Conservation (phyloP, 1,284 basidiomycete species). For the Leccinum fallax region DNA sequence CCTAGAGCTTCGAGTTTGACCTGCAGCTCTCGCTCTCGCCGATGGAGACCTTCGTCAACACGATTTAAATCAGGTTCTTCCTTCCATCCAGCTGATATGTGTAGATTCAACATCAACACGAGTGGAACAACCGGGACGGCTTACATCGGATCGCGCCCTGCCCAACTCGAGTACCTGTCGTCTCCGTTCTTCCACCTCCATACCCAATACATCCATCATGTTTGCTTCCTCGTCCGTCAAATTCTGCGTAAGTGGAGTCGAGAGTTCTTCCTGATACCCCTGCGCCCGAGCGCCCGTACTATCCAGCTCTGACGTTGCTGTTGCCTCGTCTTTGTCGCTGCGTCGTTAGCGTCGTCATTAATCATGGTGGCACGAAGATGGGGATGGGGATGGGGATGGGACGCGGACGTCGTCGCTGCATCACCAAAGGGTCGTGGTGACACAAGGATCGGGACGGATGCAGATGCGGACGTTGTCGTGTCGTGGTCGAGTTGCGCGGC, state of each 20-base stretch:
- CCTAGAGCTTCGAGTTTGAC: constrained; percentile 76
- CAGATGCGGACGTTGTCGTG: no score
- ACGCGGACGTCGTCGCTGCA: no score
- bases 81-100: constrained; percentile 67
- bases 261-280: constrained; percentile 74
- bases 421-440: no score
- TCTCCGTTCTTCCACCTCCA: constrained; percentile 76
- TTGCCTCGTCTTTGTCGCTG: no score
- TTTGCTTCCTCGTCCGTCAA: constrained; percentile 76
- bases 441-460: no score
- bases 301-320: constrained; percentile 49
- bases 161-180: constrained; percentile 70
- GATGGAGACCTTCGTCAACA: constrained; percentile 86
- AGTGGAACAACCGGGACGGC: constrained; percentile 24
- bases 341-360: no score
- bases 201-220: constrained; percentile 70
- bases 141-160: constrained; percentile 72
- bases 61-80: constrained; percentile 87
- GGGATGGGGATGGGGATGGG: no score
- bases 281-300: constrained; percentile 59
- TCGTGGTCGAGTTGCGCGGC: no score
- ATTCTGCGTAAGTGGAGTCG: constrained; percentile 73
- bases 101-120: constrained; percentile 2
- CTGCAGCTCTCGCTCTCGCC: constrained; percentile 78
- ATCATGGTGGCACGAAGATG: no score